Evolutionary conservation across 2,329 filamentous ascomycete species (phyloP).

Genomic region (Colletotrichum sp.): DNA sequence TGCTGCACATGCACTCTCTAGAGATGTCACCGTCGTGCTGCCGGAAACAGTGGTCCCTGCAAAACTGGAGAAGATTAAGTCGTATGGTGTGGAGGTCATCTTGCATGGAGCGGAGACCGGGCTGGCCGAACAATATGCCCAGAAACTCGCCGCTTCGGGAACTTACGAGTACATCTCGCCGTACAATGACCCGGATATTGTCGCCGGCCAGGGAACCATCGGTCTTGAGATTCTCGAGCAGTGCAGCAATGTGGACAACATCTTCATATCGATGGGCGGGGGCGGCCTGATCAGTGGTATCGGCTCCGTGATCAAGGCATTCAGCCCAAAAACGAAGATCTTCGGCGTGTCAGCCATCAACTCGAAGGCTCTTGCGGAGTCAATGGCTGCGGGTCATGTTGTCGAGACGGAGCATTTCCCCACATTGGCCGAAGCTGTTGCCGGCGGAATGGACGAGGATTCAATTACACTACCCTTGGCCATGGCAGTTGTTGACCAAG

Average conservation of each 20-base stretch:
- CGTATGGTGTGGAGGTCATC: constrained; percentile 24
- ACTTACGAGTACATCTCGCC: constrained; percentile 27
- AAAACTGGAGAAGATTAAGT: constrained; percentile 25
- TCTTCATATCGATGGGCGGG: constrained; percentile 29
- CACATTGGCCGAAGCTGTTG: constrained; percentile 27
- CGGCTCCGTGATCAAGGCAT: constrained; percentile 27
- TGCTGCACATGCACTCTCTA: constrained; percentile 16
- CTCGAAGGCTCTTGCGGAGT: constrained; percentile 25
- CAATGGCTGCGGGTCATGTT: constrained; percentile 23
- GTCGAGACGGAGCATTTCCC: constrained; percentile 26
- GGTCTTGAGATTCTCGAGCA: constrained; percentile 28
- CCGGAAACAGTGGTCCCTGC: constrained; percentile 24
- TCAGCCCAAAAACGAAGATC: constrained; percentile 22
- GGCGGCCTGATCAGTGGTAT: constrained; percentile 28
- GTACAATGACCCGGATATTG: constrained; percentile 26
- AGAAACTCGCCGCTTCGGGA: constrained; percentile 24
- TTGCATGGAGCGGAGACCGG: constrained; percentile 26
- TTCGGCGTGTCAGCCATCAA: constrained; percentile 26
- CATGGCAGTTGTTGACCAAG: constrained; percentile 24
- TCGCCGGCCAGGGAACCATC: constrained; percentile 24
- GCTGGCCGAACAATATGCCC: constrained; percentile 26
- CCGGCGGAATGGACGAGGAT: constrained; percentile 27
- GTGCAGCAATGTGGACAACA: constrained; percentile 22
- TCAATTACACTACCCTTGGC: constrained; percentile 26
- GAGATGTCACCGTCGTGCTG: constrained; percentile 23